Percentiles rank a stretch among this genome's conserved stretches.
Evolutionary conservation across 495 filamentous ascomycete genomes (phyloP).

Genomic region (Aspergillus asperescens): DNA sequence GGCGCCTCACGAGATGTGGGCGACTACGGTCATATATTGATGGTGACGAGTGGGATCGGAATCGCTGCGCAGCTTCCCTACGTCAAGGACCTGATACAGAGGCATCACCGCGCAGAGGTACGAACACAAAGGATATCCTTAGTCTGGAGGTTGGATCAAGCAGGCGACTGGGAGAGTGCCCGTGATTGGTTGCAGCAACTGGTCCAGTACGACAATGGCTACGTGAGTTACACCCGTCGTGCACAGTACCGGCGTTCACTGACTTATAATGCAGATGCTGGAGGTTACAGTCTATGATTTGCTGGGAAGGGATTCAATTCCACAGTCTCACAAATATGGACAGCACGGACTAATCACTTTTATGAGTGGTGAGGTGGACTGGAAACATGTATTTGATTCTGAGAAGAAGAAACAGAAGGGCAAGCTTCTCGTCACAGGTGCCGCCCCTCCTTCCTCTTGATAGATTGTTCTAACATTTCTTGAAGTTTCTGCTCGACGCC

Average conservation of each 20-base stretch:
- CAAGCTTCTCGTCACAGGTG: conserved; percentile 7
- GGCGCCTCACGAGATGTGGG: conserved; percentile 14
- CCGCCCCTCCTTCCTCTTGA: not conserved
- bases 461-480: not conserved
- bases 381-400: not conserved
- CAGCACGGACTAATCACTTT: conserved; percentile 6
- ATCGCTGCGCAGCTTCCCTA: conserved; percentile 35
- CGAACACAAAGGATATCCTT: conserved; percentile 27
- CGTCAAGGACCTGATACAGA: conserved; percentile 31
- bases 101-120: conserved; percentile 24
- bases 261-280: conserved; percentile 1
- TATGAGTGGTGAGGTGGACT: not conserved
- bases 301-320: not conserved
- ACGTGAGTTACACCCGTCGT: conserved; percentile 9
- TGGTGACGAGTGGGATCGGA: conserved; percentile 34
- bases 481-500: conserved; percentile 1
- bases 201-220: conserved; percentile 18
- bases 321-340: not conserved
- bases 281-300: conserved; percentile 7
- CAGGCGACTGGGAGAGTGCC: conserved; percentile 19
- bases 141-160: conserved; percentile 27
- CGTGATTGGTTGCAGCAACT: conserved; percentile 20
- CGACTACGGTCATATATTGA: conserved; percentile 30
- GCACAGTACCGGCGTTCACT: not conserved
- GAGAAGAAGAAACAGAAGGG: conserved; percentile 3